phyloP scores from a whole-genome alignment of 2,329 filamentous ascomycete species.

The Microsporum canis region DNA sequence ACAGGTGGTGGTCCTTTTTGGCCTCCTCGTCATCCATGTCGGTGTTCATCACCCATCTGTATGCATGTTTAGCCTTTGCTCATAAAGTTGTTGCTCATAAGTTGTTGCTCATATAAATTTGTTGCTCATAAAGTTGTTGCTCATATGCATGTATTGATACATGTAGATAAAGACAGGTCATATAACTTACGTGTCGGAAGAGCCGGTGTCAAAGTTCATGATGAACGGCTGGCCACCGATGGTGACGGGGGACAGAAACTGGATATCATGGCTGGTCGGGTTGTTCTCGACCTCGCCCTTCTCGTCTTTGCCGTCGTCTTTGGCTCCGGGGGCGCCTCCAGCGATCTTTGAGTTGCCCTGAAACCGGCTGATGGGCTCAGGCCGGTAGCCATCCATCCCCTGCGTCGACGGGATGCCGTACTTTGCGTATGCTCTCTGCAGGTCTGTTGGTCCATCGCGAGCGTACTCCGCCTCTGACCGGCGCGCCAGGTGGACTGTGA shows the following conservation, averaged over 20 bases:
- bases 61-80: too few relatives aligned
- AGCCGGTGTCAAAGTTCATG: slow-evolving; percentile 66
- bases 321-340: slow-evolving; percentile 8
- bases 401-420: slow-evolving; percentile 45
- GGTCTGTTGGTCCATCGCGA: slow-evolving; percentile 48
- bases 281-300: slow-evolving; percentile 53
- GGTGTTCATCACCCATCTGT: slow-evolving; percentile 59
- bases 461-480: slow-evolving; percentile 46
- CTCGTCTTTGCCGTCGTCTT: slow-evolving; percentile 18
- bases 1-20: slow-evolving; percentile 44
- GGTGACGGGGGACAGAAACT: slow-evolving; percentile 59
- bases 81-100: too few relatives aligned
- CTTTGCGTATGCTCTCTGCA: slow-evolving; percentile 58
- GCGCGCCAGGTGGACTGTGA: slow-evolving; percentile 48
- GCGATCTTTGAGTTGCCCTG: slow-evolving; percentile 13
- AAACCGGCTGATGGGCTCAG: neutral
- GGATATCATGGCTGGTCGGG: slow-evolving; percentile 53
- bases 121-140: neutral
- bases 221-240: slow-evolving; percentile 58
- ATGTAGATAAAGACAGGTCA: neutral
- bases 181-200: slow-evolving; percentile 51
- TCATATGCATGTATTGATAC: neutral
- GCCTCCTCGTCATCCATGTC: slow-evolving; percentile 37
- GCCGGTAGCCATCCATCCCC: slow-evolving; percentile 17
- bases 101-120: neutral